Conservation (phyloP, 1,139 yeast genomes). For the Yamadazyma diospyri region DNA sequence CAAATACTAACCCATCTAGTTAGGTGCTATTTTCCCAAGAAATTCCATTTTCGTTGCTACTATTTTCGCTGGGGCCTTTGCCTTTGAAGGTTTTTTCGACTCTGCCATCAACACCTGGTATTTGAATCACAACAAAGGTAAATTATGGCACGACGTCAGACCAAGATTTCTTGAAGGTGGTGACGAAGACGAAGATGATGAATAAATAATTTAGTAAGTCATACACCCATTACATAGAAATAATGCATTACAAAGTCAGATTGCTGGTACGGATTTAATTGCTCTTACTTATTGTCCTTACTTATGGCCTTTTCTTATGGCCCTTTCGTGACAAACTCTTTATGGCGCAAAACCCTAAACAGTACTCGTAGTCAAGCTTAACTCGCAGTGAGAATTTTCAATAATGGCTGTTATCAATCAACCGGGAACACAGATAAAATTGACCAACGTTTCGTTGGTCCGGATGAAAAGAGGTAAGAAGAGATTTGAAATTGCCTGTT, state of each 20-base stretch:
- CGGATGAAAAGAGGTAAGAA: conserved; percentile 87
- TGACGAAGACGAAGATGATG: conserved; percentile 55
- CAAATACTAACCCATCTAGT: too few species aligned
- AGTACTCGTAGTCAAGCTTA: too few species aligned
- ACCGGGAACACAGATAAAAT: conserved; percentile 82
- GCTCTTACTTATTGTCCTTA: too few species aligned
- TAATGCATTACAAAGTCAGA: conserved; percentile 3
- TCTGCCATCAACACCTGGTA: conserved; percentile 74
- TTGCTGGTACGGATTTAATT: too few species aligned
- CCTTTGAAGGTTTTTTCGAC: conserved; percentile 85
- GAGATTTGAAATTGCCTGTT: conserved; percentile 92
- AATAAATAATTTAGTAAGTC: conserved; percentile 12
- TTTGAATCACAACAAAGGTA: conserved; percentile 88
- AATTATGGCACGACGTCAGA: conserved; percentile 96
- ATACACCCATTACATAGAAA: conserved; percentile 4
- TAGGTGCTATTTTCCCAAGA: conserved; percentile 72
- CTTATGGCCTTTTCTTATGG: too few species aligned
- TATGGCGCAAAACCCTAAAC: too few species aligned
- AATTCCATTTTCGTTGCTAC: conserved; percentile 88
- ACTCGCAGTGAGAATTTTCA: conserved; percentile 5
- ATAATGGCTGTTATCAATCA: conserved; percentile 70
- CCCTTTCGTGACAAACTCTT: too few species aligned
- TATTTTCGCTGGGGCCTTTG: conserved; percentile 81
- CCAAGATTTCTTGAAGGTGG: conserved; percentile 56
- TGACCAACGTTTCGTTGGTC: conserved; percentile 92